A percentile compares a stretch with the other conserved stretches of the same genome.
Evolutionary conservation across 1,284 basidiomycete species (phyloP).

Genomic region (Cerrena zonata): DNA sequence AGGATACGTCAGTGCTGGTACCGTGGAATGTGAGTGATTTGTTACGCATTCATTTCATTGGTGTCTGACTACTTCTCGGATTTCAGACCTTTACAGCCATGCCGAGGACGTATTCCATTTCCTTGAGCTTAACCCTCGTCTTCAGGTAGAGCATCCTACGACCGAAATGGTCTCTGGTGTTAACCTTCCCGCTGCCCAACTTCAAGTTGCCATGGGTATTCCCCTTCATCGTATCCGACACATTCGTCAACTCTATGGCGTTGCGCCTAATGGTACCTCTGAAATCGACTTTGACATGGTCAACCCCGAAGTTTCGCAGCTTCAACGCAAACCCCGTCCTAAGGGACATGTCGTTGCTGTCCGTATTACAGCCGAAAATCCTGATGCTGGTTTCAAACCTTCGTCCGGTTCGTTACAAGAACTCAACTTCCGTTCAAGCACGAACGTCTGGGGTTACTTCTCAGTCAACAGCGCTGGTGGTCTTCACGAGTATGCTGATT

Average conservation of each 20-base stretch:
- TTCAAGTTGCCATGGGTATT: constrained; percentile 98
- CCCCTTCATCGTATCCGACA: constrained; percentile 93
- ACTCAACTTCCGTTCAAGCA: constrained; percentile 98
- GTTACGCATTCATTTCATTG: neutral
- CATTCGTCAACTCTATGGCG: constrained; percentile 94
- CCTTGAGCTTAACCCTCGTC: constrained; percentile 97
- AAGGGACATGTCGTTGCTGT: constrained; percentile 99
- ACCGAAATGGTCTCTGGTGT: constrained; percentile 99
- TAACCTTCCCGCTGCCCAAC: constrained; percentile 94
- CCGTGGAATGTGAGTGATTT: constrained; percentile 80
- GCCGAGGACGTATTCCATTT: constrained; percentile 93
- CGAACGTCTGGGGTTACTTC: constrained; percentile 99
- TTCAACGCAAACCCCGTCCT: constrained; percentile 91
- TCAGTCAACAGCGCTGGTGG: constrained; percentile 93
- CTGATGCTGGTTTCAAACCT: constrained; percentile 99
- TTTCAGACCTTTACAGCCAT: constrained; percentile 87
- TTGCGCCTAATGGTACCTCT: constrained; percentile 79
- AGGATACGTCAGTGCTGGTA: constrained; percentile 98
- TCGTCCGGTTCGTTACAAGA: constrained; percentile 95
- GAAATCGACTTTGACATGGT: constrained; percentile 97
- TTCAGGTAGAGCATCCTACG: constrained; percentile 98
- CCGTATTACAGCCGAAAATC: constrained; percentile 99
- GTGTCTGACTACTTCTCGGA: constrained; percentile 4
- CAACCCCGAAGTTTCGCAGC: constrained; percentile 79
- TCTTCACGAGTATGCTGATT: constrained; percentile 97